Evolutionary conservation across 2,329 filamentous ascomycete genomes (phyloP).

Genomic region (Periglandula ipomoeae): DNA sequence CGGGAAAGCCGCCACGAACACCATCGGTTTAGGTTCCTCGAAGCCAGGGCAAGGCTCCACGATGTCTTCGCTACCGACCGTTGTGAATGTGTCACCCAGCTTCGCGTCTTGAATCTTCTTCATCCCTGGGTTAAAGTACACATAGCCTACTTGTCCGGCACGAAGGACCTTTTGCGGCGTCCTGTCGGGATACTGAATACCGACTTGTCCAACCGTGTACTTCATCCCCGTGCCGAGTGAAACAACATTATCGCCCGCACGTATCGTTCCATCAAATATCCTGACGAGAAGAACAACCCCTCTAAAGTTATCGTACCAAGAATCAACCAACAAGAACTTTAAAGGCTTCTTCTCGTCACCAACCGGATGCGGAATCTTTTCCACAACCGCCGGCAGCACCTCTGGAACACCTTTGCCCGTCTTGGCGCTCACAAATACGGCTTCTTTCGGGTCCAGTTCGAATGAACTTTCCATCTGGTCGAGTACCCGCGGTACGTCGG

Average conservation of each 20-base stretch:
- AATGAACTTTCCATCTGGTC: constrained; percentile 81
- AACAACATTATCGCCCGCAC: constrained; percentile 73
- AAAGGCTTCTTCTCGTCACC: constrained; percentile 67
- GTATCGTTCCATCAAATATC: constrained; percentile 79
- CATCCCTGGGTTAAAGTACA: constrained; percentile 98
- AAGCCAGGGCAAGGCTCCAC: constrained; percentile 85
- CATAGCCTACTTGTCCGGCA: constrained; percentile 91
- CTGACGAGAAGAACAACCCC: constrained; percentile 87
- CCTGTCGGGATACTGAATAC: constrained; percentile 88
- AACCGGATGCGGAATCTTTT: constrained; percentile 70
- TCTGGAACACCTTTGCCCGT: constrained; percentile 79
- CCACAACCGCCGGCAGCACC: constrained; percentile 78
- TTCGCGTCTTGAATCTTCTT: constrained; percentile 93
- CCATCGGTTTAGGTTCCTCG: constrained; percentile 96
- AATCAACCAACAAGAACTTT: constrained; percentile 84
- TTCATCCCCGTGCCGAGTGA: constrained; percentile 83
- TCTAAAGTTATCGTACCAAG: constrained; percentile 95
- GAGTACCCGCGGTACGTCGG: constrained; percentile 77
- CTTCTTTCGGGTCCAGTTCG: constrained; percentile 71
- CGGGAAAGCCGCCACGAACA: constrained; percentile 94
- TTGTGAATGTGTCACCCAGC: constrained; percentile 91
- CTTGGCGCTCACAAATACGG: constrained; percentile 74
- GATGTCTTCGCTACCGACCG: constrained; percentile 61
- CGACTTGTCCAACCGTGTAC: constrained; percentile 92
- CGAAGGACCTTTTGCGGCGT: constrained; percentile 71